These are phyloP conservation scores for Zymoseptoria brevis DNA, from an alignment of 2,329 filamentous ascomycete genomes.

Conservation along the genomic window DNA sequence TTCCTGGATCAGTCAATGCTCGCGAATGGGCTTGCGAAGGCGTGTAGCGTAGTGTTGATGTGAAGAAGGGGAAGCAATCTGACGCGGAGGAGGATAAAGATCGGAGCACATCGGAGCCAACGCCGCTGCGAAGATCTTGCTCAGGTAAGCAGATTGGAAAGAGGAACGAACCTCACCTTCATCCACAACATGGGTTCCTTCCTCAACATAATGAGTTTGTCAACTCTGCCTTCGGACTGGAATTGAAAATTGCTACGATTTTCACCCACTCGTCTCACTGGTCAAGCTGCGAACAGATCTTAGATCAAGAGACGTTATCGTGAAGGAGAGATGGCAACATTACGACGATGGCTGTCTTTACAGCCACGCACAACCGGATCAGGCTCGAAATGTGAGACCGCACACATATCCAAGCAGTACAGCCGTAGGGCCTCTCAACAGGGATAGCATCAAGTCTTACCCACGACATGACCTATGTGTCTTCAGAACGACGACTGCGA, in stretches of 20 bases:
- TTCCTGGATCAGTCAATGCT: constrained; percentile 43
- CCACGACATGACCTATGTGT: not conserved
- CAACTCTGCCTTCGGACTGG: not conserved
- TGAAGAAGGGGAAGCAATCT: not conserved
- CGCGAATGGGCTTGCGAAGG: constrained; percentile 8
- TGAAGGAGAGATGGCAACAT: not conserved
- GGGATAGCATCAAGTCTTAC: not conserved
- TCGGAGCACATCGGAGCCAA: not conserved
- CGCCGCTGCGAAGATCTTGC: not conserved
- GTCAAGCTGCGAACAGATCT: not conserved
- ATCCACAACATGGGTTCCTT: not conserved
- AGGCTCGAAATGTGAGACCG: not conserved
- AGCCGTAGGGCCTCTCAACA: not conserved
- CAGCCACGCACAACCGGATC: too few relatives aligned
- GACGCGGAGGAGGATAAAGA: not conserved
- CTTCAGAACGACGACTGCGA: not conserved
- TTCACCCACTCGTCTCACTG: not conserved
- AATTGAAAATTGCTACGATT: not conserved
- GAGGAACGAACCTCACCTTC: not conserved
- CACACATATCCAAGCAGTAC: not conserved
- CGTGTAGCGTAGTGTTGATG: constrained; percentile 6
- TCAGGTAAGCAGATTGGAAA: not conserved
- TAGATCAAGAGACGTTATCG: not conserved
- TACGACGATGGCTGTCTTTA: too few relatives aligned
- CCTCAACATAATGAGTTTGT: not conserved